Evolutionary conservation across 2,329 filamentous ascomycete genomes (phyloP), one percentile per base, ranked within the genome.

Genomic region (Nemania sp.): DNA sequence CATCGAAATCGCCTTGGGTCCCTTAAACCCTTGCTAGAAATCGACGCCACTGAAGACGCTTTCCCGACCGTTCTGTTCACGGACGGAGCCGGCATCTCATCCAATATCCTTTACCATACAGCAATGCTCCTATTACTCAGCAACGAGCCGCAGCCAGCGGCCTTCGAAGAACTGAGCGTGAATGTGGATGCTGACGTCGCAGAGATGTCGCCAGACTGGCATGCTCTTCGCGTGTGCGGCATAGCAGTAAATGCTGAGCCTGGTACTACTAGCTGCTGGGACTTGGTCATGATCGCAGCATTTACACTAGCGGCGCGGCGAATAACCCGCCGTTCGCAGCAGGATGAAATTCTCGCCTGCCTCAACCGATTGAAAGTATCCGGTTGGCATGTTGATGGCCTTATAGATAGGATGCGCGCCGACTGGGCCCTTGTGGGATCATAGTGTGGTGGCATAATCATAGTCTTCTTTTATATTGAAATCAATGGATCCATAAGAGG

Each of bases 191-290:
- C 47, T n/a, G 44, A 47, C 11, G 24, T 5, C 3, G 14, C 15
- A 15, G 49, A 61, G 14, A 44, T 49, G 41, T 56, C 41, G 5
- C 41, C 54, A 8, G 12, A 52, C 11, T 63, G 56, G 54, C 62
- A 64, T 40, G 51, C 54, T 12, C 39, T 47, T 15, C 61, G 60
- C 22, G 46, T 63, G 22, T 63, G 60, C 26, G 60, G 60, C 11
- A 62, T 61, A 42, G 61, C 61, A 12, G 19, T 61, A 9, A 48
- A 59, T 22, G 62, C 57, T 22, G 61, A 63, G 6, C 51, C 53
- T 19, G 54, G 55, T 31, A 28, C 54, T 43, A 50, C 48, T 2
- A 31, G 22, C 9, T 62, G 57, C 23, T 63, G 59, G 59, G 61
- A 59, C 24, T 61, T 56, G n/a, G 46, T 46, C 20, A 54, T 52